Base-by-base conservation (phyloP, 2,329 filamentous ascomycete species). In the Colletotrichum nymphaeae region DNA sequence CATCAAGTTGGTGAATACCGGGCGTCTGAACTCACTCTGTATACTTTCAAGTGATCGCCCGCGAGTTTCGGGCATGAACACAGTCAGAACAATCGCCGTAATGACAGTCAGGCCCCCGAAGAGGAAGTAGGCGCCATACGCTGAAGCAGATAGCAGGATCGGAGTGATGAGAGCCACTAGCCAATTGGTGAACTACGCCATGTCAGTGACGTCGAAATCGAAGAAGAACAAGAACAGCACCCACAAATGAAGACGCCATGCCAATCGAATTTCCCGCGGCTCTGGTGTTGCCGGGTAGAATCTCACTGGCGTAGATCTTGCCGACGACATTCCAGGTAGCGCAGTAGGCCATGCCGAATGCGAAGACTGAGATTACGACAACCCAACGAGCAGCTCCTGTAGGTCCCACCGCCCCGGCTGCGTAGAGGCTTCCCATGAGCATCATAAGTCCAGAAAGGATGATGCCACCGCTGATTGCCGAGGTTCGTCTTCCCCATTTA, bases 251-350 rank as follows among this genome's bases (percentile, higher is more conserved):
- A 9, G 79, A 67, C 1, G 78, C 80, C 76, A 88, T 84, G 0
- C 87, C 88, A 5, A 90, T 75, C 67, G 85, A 87, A 14, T 86
- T 89, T 4, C 88, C 89, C 0, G 86, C 85, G 1, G 88, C 89
- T 5, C 90, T 83, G 0, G 88, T 91, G 52, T 85, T 81, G 4
- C 84, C 82, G 4, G 72, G 88, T 75, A 91, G 89, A 49, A 91
- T 91, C 79, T 92, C 90, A 9, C 85, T 84, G 1, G 87, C 85
- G 70, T 90, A 91, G 7, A 92, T 87, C 73, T 88, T 88, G 60
- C 87, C 82, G 0, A 86, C 84, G 16, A 92, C 86, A 0, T 83
- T 89, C 88, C 89, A 92, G 0, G 87, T 86, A 0, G 79, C 80
- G 22, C 80, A 82, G 74, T 85, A 90, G 0, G 82, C 81, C 9